Evolutionary conservation across 257 asterid genomes (phyloP).

Genomic region (Solanum clarkiae): DNA sequence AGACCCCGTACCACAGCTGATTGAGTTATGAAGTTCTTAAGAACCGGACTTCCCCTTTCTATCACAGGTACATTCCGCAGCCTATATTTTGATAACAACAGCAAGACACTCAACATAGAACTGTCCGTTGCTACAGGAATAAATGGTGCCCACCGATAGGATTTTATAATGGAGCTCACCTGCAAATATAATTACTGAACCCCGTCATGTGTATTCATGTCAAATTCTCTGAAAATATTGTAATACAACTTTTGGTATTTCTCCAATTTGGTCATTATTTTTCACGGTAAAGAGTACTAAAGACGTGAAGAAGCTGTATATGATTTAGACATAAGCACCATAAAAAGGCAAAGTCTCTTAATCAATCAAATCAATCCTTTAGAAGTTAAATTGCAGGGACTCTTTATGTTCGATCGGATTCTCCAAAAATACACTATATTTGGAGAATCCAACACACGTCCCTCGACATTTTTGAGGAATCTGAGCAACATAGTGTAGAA

Average conservation of each 20-base stretch:
- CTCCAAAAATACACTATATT: too few relatives aligned
- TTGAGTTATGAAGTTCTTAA: constrained; percentile 79
- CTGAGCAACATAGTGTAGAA: not conserved
- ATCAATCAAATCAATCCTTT: not conserved
- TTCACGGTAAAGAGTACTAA: not conserved
- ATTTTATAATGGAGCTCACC: constrained; percentile 67
- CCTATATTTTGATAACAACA: constrained; percentile 77
- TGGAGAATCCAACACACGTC: too few relatives aligned
- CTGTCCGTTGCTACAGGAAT: constrained; percentile 65
- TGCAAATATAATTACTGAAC: constrained; percentile 1
- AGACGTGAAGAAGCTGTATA: not conserved
- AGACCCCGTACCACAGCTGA: constrained; percentile 81
- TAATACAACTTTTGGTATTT: not conserved
- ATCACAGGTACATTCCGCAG: constrained; percentile 82
- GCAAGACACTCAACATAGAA: constrained; percentile 56
- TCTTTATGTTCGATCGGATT: too few relatives aligned
- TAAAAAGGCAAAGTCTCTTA: not conserved
- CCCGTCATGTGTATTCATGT: not conserved
- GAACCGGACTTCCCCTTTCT: constrained; percentile 39
- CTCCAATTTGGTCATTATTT: not conserved
- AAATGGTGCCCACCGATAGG: constrained; percentile 80
- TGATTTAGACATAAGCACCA: not conserved
- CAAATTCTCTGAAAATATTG: not conserved
- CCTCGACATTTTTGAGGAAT: too few relatives aligned
- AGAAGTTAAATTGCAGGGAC: too few relatives aligned